Conservation (phyloP, 1,139 yeast genomes). For the Wickerhamomyces sp. region DNA sequence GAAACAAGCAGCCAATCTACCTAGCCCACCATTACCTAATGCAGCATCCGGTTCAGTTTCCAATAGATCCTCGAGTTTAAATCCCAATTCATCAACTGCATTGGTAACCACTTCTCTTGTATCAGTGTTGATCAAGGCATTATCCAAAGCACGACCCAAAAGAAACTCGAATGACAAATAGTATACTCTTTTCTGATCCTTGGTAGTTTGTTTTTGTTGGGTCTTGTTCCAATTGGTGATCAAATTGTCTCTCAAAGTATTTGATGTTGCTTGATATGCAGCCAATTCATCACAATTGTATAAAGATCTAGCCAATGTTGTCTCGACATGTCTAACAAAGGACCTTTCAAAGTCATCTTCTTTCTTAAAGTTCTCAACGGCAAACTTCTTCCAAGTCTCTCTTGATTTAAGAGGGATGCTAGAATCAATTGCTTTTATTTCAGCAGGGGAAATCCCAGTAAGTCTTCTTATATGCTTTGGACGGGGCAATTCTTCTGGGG, state of each 20-base stretch:
- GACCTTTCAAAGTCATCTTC: conserved; percentile 61
- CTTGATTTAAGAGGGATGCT: conserved; percentile 76
- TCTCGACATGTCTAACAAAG: conserved; percentile 84
- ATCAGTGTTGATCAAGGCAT: conserved; percentile 78
- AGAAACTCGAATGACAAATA: conserved; percentile 84
- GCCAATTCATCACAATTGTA: conserved; percentile 91
- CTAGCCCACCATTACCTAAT: conserved; percentile 92
- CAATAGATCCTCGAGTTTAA: conserved; percentile 80
- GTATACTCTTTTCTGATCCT: conserved; percentile 83
- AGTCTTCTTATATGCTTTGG: conserved; percentile 49
- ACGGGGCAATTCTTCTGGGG: conserved; percentile 17
- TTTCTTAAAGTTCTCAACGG: conserved; percentile 44
- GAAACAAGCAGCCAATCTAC: conserved; percentile 92
- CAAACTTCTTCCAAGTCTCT: conserved; percentile 68
- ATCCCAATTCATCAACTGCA: conserved; percentile 74
- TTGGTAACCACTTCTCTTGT: conserved; percentile 46
- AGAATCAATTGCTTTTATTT: conserved; percentile 77
- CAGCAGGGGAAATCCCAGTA: conserved; percentile 89
- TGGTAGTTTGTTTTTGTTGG: conserved; percentile 81
- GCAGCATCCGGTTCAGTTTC: conserved; percentile 93
- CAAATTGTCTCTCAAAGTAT: conserved; percentile 72
- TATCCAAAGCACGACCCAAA: conserved; percentile 95
- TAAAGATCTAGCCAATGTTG: conserved; percentile 81
- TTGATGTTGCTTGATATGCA: conserved; percentile 87
- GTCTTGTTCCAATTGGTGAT: conserved; percentile 90